Evolutionary conservation across 768 basidiomycete species (phyloP).

Genomic region (Cystobasidium ongulense): DNA sequence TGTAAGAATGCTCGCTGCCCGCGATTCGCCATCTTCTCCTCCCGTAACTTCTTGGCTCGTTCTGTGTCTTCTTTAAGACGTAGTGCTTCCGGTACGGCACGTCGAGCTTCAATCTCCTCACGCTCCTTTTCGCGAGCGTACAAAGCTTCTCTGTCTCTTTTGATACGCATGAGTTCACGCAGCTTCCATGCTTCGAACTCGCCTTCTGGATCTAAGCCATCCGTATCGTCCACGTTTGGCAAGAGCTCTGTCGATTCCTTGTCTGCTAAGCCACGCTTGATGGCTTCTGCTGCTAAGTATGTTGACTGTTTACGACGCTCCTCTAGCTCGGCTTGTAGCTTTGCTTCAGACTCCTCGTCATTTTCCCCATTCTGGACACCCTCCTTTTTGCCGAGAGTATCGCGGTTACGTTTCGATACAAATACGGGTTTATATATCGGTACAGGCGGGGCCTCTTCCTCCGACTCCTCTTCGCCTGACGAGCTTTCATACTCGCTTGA

Average conservation of each 20-base stretch:
- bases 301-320: constrained; percentile 81
- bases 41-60: constrained; percentile 67
- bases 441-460: constrained; percentile 63
- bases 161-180: constrained; percentile 84
- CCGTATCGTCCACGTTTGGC: constrained; percentile 89
- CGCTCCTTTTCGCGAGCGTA: constrained; percentile 64
- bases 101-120: constrained; percentile 80
- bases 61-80: constrained; percentile 85
- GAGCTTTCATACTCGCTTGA: constrained; percentile 60
- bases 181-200: constrained; percentile 97
- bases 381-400: constrained; percentile 64
- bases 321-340: constrained; percentile 66
- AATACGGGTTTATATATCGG: constrained; percentile 83
- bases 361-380: constrained; percentile 55
- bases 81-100: constrained; percentile 88
- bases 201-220: constrained; percentile 73
- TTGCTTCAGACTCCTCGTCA: constrained; percentile 63
- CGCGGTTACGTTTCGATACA: constrained; percentile 62
- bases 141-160: constrained; percentile 81
- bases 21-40: constrained; percentile 55
- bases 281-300: constrained; percentile 87
- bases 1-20: constrained; percentile 79
- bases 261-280: constrained; percentile 78
- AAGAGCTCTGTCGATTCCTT: constrained; percentile 82
- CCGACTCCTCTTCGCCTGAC: constrained; percentile 56